Conservation (phyloP, 495 filamentous ascomycete species). For the Trichoderma virens region DNA sequence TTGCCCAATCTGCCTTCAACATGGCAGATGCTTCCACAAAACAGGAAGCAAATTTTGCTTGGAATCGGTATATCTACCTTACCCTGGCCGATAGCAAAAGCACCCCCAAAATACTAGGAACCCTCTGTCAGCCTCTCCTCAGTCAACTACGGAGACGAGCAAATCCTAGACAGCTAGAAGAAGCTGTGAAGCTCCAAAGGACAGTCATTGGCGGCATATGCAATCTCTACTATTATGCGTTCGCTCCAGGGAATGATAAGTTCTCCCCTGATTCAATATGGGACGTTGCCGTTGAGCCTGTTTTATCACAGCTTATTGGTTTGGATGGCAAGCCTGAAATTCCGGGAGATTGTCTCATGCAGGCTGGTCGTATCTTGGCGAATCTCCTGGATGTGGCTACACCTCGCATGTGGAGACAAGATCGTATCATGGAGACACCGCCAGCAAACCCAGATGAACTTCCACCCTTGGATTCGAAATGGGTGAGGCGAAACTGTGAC, state of each 20-base stretch:
- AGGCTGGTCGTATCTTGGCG: conserved; percentile 56
- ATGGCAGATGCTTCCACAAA: conserved; percentile 64
- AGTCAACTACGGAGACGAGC: conserved; percentile 61
- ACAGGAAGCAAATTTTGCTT: conserved; percentile 69
- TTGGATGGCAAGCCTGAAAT: conserved; percentile 15
- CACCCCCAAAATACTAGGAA: conserved; percentile 46
- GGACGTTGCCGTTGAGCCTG: conserved; percentile 60
- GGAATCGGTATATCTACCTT: conserved; percentile 69
- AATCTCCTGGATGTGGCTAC: conserved; percentile 61
- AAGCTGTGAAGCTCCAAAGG: conserved; percentile 37
- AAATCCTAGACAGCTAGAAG: conserved; percentile 46
- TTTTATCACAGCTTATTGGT: conserved; percentile 39
- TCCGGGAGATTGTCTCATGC: conserved; percentile 28
- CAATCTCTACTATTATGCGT: conserved; percentile 77
- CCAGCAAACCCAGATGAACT: conserved; percentile 61
- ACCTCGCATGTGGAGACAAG: conserved; percentile 63
- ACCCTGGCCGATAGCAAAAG: conserved; percentile 7
- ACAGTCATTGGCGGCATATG: conserved; percentile 62
- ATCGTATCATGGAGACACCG: conserved; percentile 51
- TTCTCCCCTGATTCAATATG: conserved; percentile 67
- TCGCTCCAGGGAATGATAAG: conserved; percentile 57
- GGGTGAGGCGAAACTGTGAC: conserved; percentile 66
- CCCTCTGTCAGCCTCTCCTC: conserved; percentile 61
- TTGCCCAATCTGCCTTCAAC: conserved; percentile 82
- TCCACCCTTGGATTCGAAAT: conserved; percentile 71